phyloP scores from a whole-genome alignment of 805 yeast genomes.

The Yarrowia deformans region DNA sequence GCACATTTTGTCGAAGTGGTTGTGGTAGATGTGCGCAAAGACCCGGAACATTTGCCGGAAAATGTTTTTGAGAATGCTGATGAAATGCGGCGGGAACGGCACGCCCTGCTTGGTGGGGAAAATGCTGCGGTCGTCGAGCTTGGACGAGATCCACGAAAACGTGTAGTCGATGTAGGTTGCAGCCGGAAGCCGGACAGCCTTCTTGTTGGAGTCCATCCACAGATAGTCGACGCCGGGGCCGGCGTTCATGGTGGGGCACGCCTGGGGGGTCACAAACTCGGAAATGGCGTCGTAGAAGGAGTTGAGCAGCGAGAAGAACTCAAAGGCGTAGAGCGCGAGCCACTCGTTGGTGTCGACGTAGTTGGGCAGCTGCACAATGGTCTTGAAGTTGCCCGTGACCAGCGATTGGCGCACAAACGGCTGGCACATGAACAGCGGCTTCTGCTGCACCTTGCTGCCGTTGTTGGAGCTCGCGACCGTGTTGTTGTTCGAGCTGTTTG shows the following conservation, averaged over 20 bases:
- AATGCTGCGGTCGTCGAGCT: constrained; percentile 84
- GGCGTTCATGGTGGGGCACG: constrained; percentile 93
- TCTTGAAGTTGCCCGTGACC: constrained; percentile 95
- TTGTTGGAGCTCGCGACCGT: constrained; percentile 22
- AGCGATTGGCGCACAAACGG: constrained; percentile 93
- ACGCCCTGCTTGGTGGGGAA: constrained; percentile 91
- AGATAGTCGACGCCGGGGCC: constrained; percentile 90
- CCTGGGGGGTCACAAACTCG: constrained; percentile 89
- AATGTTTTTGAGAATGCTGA: constrained; percentile 83
- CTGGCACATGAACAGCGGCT: constrained; percentile 81
- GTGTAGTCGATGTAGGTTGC: constrained; percentile 91
- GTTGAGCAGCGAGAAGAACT: constrained; percentile 81
- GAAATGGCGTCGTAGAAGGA: constrained; percentile 90
- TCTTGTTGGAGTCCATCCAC: constrained; percentile 85
- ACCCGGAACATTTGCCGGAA: constrained; percentile 92
- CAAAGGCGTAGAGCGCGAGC: constrained; percentile 93
- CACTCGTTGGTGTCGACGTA: constrained; percentile 95
- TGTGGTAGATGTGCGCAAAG: constrained; percentile 93
- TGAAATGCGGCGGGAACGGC: constrained; percentile 87
- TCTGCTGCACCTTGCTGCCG: constrained; percentile 39
- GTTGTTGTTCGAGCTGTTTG: constrained; percentile 40
- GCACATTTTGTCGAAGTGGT: constrained; percentile 92
- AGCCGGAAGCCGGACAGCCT: constrained; percentile 88
- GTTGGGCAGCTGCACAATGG: constrained; percentile 93
- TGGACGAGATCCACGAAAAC: constrained; percentile 85